A percentile compares a stretch with the other conserved stretches of the same genome.
Conservation (phyloP, 2,329 filamentous ascomycete genomes). For the Diplodia mutila region DNA sequence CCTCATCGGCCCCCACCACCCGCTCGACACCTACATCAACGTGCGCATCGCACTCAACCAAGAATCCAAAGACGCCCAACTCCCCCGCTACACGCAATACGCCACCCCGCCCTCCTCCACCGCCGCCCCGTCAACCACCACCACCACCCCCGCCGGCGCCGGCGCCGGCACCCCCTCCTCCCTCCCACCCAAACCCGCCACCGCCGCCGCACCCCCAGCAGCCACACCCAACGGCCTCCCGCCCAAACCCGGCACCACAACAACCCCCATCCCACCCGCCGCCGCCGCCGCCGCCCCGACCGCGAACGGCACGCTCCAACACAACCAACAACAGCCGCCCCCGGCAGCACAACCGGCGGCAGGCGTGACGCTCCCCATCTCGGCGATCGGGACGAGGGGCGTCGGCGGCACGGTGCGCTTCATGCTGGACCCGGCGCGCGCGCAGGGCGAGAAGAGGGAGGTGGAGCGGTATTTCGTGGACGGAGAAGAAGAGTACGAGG, state of each 20-base stretch:
- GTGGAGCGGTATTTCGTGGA: constrained; percentile 72
- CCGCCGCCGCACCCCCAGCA: not conserved
- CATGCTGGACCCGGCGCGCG: constrained; percentile 80
- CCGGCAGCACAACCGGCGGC: constrained; percentile 36
- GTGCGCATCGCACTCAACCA: constrained; percentile 87
- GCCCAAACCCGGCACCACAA: constrained; percentile 35
- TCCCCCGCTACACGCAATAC: constrained; percentile 50
- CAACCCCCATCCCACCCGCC: constrained; percentile 36
- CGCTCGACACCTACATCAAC: constrained; percentile 78
- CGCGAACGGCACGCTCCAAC: constrained; percentile 29
- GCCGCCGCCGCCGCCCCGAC: constrained; percentile 33
- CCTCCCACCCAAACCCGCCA: not conserved
- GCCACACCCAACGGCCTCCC: constrained; percentile 28
- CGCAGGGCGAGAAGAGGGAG: constrained; percentile 69
- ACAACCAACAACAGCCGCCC: constrained; percentile 37
- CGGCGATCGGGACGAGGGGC: constrained; percentile 48
- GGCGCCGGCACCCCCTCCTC: constrained; percentile 50
- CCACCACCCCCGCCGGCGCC: constrained; percentile 35
- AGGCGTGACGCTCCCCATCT: constrained; percentile 30
- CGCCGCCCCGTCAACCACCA: constrained; percentile 48
- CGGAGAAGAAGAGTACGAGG: constrained; percentile 75
- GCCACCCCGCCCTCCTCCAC: constrained; percentile 18
- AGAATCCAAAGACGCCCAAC: constrained; percentile 64
- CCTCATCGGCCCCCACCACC: constrained; percentile 71
- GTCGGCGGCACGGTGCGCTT: constrained; percentile 82